Evolutionary conservation across 345 rosid species (phyloP), one percentile per base, ranked within the genome.

Genomic region (Melastoma malabathricum): DNA sequence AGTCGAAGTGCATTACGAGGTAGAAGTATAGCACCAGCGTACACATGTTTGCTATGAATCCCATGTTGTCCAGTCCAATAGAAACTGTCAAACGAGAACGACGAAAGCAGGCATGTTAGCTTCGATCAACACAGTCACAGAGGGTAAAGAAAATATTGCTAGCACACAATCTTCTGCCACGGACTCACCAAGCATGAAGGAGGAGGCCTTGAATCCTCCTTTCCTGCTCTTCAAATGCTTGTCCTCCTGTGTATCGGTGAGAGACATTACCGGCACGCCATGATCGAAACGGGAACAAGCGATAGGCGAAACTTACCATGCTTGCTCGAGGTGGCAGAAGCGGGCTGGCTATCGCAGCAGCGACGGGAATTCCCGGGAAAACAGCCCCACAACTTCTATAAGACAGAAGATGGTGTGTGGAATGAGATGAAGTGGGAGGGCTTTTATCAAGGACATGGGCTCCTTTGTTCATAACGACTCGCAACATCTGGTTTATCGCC

Each of bases 31-130:
- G 56, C 22, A 66, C 72, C 68, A 78, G 10, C 62, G 76, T 69
- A 41, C 47, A 68, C 74, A 64, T 63, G 63, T 65, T 78, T 44
- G 89, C 82, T n/a, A 72, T 15, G 49, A 78, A 78, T 2, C 89
- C 82, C 82, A 82, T 72, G 66, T 68, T 76, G 14, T 78, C 89
- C 5, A 78, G 51, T 38, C 65, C 59, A 4, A 57, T 3, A 59
- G 64, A 9, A 1, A 52, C 84, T 81, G 51, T 50, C n/a, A 19
- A 51, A 8, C 2, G 0, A 27, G 23, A 13, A 39, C 6, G 3
- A 8, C 3, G 29, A 6, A 54, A 27, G 12, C 44, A 43, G 9
- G 15, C 3, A 31, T 22, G 34, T 41, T 49, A 25, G 1, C 6
- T 15, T 47, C 23, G n/a, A n/a, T 14, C 15, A 15, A 34, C 38